Conservation (phyloP, 2,329 filamentous ascomycete genomes). For the Sclerotinia sclerotiorum region DNA sequence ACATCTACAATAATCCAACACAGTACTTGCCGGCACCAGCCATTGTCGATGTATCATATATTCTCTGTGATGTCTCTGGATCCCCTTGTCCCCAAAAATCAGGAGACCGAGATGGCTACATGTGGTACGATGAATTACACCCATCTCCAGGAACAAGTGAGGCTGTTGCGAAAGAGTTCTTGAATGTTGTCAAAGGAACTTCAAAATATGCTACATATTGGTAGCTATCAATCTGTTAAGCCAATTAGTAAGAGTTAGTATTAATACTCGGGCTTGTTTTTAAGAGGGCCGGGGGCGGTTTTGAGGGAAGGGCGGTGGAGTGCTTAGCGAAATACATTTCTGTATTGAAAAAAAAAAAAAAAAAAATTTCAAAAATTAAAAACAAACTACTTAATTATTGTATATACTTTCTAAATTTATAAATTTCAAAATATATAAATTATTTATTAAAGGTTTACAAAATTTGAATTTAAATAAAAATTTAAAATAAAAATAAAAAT, state of each 20-base stretch:
- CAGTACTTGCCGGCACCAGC: conserved; percentile 62
- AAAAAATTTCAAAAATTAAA: no score
- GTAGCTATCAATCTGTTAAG: conserved; percentile 19
- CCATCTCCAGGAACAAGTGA: conserved; percentile 63
- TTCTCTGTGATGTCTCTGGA: conserved; percentile 49
- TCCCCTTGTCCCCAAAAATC: conserved; percentile 41
- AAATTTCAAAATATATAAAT: no score
- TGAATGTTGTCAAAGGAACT: conserved; percentile 52
- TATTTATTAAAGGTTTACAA: no score
- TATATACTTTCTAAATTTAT: no score
- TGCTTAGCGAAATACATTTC: no score
- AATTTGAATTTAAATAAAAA: no score
- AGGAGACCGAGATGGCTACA: conserved; percentile 55
- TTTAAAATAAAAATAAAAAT: no score
- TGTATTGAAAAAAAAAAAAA: no score
- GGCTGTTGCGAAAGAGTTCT: conserved; percentile 56
- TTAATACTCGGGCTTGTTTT: not conserved
- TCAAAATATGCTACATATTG: conserved; percentile 41
- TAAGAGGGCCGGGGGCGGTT: no score
- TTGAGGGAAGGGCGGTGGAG: no score
- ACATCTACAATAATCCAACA: conserved; percentile 62
- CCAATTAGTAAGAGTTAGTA: not conserved
- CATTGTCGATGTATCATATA: conserved; percentile 59
- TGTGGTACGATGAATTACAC: conserved; percentile 77
- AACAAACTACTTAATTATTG: no score